Evolutionary conservation across 176 grass and related monocot species (phyloP), one percentile per base, ranked within the genome.

Genomic region (Puccinellia tenuiflora): DNA sequence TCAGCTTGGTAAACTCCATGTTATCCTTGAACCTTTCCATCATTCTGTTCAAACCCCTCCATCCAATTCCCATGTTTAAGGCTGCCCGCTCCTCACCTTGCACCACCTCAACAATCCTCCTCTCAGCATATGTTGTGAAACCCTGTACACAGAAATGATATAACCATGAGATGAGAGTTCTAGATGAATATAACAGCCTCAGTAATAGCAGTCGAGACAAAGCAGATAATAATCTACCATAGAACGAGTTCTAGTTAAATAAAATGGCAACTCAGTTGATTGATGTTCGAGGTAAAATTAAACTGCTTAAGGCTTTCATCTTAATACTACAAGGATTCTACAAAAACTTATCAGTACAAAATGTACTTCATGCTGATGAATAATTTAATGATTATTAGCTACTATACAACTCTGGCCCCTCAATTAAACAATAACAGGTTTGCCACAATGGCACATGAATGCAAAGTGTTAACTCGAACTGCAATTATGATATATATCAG

Each of bases 1-100:
- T 98, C 77, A 98, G 84, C 65, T 98, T 98, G 22, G 96, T 98
- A 45, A 95, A 98, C 40, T 98, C 96, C 96, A 95, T 90, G 72
- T 90, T 93, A 90, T 98, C 93, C 40, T 93, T 91, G 47, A 98
- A 98, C 80, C 96, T 93, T 47, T 98, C 89, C 86, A 98, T 91
- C 83, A 86, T 90, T 42, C 66, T 88, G 72, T 93, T 95, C 61
- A 98, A 80, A 1, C 89, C 83, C 77, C 82, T 91, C 96, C 96
- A 98, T 83, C 96, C 96, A 47, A 92, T 95, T 33, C 96, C 96
- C 40, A 72, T 92, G 68, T 88, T 98, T 70, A 98, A 79, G 16
- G 93, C 90, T 4, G 92, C 96, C 5, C 86, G 80, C 61, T 98
- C 96, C 73, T 93, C 85, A 76, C 96, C 91, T 83, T 98, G 93